Evolutionary conservation across 495 filamentous ascomycete genomes (phyloP), one percentile per base, ranked within the genome.

Genomic region (Acidiella bohemica): DNA sequence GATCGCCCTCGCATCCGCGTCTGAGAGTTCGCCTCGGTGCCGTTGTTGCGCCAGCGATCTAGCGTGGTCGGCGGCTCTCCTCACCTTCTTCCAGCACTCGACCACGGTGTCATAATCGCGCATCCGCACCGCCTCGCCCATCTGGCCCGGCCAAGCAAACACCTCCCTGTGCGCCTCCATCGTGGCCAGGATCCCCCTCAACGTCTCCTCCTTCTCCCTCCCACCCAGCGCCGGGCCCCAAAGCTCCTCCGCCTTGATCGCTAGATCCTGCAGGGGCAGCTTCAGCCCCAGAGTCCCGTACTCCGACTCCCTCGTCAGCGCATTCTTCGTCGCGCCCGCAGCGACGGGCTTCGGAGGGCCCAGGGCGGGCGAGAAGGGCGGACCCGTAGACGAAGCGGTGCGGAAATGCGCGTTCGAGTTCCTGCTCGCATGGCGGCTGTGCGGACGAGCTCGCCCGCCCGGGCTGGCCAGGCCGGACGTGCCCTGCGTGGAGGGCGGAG

Each of bases 211-310:
- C 51, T 84, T 79, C 42, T 95, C 88, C n/a, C 83, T 71, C 1
- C 90, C 88, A 21, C 84, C 84, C 35, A 97, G 64, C 13, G 86
- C 87, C 12, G 92, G 92, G 0, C 92, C 90, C 83, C 90, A 97
- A 3, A 96, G 76, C 46, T 97, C 92, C 55, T 97, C 84, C 0
- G 87, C 88, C 55, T 95, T 96, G 34, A 83, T 75, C 17, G 84
- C 84, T 2, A 85, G 83, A 51, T 96, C 90, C 8, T 84, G 67
- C 40, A 97, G 59, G 21, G 92, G 86, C 5, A 68, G 68, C 47
- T 92, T 86, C 41, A 97, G 93, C 6, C 86, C 87, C 53, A 78
- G 71, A 37, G 94, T 80, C 22, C 92, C 90, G 45, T 92, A 97
- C 53, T 97, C 90, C 47, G 81, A 87, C 56, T 97, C 90, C 56